These are phyloP conservation scores for Tephrocybe rancida DNA, from an alignment of 768 basidiomycete genomes.

Conservation along the genomic window DNA sequence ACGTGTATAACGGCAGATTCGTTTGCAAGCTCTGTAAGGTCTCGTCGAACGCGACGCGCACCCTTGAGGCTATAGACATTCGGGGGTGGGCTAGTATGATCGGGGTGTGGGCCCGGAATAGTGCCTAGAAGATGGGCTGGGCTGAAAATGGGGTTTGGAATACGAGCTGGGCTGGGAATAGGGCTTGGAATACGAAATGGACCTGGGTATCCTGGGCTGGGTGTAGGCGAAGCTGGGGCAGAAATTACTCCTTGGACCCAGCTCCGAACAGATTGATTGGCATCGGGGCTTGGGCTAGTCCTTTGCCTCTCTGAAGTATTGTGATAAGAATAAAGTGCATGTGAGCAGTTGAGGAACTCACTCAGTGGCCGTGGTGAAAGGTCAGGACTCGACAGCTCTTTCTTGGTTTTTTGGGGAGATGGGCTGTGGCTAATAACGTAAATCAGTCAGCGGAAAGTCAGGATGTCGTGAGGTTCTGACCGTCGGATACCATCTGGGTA, in stretches of 20 bases:
- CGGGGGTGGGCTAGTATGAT: background rate
- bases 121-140: background rate
- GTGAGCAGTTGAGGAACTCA: background rate
- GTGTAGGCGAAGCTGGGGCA: background rate
- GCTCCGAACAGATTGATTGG: background rate
- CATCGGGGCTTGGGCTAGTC: background rate
- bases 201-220: background rate
- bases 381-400: background rate
- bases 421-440: background rate
- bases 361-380: background rate
- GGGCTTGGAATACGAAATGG: background rate
- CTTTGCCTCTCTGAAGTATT: conserved; percentile 6
- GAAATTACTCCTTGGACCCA: background rate
- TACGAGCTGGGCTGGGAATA: background rate
- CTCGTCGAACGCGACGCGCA: conserved; percentile 20
- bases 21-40: conserved; percentile 17
- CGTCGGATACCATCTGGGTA: conserved; percentile 18
- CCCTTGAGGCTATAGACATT: conserved; percentile 17
- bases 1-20: conserved; percentile 9
- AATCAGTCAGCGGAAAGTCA: background rate
- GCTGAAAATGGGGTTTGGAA: background rate
- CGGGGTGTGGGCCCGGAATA: background rate
- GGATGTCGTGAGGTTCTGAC: background rate
- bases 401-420: background rate
- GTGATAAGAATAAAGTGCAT: background rate